These are phyloP conservation scores for Elsinoe ampelina DNA, from an alignment of 2,329 filamentous ascomycete genomes.

Conservation along the genomic window DNA sequence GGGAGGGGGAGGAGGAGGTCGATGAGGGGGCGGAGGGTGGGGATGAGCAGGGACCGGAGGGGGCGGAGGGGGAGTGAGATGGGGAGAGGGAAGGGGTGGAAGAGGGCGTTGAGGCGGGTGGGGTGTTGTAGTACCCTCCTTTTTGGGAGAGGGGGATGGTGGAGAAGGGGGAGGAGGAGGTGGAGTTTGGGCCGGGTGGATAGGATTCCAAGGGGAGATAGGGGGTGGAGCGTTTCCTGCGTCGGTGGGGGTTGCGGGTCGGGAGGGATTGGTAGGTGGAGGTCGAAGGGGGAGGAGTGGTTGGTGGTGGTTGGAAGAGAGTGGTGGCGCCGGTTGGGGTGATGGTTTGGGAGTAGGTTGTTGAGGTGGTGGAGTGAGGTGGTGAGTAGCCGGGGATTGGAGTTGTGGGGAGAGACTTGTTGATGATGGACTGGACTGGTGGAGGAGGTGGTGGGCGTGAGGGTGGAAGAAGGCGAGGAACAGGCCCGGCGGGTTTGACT, in stretches of 20 bases:
- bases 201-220: constrained; percentile 8
- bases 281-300: neutral
- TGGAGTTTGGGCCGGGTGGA: neutral
- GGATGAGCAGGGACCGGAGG: neutral
- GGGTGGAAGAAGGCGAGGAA: constrained; percentile 1
- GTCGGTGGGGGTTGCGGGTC: neutral
- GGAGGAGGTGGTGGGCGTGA: constrained; percentile 1
- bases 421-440: neutral
- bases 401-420: constrained; percentile 2
- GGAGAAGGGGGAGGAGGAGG: neutral
- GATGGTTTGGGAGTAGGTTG: neutral
- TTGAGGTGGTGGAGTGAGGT: neutral
- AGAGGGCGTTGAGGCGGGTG: neutral
- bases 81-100: constrained; percentile 2
- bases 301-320: constrained; percentile 7
- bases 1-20: neutral
- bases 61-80: neutral
- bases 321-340: neutral
- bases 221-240: neutral
- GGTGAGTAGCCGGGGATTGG: neutral
- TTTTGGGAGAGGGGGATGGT: neutral
- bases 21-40: neutral
- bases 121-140: constrained; percentile 2
- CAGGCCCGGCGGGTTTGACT: neutral
- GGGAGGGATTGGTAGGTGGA: neutral